A percentile compares a stretch with the other conserved stretches of the same genome.
phyloP scores from a whole-genome alignment of 1,284 basidiomycete species.

The Cryptococcus maquisensis region DNA sequence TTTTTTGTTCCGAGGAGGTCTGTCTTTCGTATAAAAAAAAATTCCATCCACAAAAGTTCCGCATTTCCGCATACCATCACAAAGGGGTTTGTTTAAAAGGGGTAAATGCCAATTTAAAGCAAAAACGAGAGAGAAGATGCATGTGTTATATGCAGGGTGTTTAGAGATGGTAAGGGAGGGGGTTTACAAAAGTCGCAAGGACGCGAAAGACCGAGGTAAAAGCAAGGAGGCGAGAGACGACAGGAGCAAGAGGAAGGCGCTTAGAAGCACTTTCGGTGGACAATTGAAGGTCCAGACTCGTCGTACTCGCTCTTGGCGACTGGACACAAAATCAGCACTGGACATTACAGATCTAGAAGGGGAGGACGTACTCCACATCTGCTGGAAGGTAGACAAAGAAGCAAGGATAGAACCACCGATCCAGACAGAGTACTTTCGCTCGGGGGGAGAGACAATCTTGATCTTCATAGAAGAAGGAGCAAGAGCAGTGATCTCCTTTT shows the following conservation, averaged over 20 bases:
- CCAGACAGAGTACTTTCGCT: constrained; percentile 92
- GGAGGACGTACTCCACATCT: constrained; percentile 55
- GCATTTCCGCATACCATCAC: too few relatives aligned
- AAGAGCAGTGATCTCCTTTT: constrained; percentile 89
- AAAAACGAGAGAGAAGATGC: too few relatives aligned
- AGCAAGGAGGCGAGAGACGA: too few relatives aligned
- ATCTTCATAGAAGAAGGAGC: constrained; percentile 83
- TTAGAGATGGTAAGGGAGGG: too few relatives aligned
- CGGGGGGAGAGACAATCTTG: constrained; percentile 88
- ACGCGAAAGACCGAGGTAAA: too few relatives aligned
- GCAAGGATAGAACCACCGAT: constrained; percentile 98
- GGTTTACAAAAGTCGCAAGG: too few relatives aligned
- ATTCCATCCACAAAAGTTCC: too few relatives aligned
- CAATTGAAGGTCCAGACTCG: constrained; percentile 77
- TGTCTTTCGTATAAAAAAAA: too few relatives aligned
- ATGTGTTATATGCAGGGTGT: too few relatives aligned
- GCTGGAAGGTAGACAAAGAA: constrained; percentile 93
- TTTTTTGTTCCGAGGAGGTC: too few relatives aligned
- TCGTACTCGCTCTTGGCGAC: constrained; percentile 61
- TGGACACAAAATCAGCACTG: neutral
- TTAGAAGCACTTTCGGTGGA: constrained; percentile 59
- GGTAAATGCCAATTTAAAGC: too few relatives aligned
- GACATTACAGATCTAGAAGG: constrained; percentile 51
- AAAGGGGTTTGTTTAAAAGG: too few relatives aligned
- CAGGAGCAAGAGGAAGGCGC: neutral